These are phyloP conservation scores for Mycena crocata DNA, from an alignment of 768 basidiomycete genomes.

Conservation along the genomic window DNA sequence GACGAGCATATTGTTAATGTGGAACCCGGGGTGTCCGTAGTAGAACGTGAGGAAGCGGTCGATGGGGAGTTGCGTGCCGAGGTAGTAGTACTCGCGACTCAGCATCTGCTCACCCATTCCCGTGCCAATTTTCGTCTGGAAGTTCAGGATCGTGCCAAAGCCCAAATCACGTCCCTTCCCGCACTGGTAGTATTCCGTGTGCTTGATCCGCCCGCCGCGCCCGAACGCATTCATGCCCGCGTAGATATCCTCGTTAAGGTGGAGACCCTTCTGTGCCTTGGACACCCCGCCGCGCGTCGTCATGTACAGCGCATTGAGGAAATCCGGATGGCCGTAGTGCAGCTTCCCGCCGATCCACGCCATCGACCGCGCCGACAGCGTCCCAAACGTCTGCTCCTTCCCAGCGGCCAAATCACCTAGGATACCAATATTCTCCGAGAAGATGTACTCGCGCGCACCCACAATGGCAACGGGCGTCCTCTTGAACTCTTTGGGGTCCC, in stretches of 20 bases:
- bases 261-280: slow-evolving; percentile 99
- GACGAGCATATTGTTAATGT: slow-evolving; percentile 99
- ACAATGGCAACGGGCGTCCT: slow-evolving; percentile 94
- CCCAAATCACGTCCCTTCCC: slow-evolving; percentile 99
- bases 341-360: slow-evolving; percentile 98
- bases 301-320: slow-evolving; percentile 98
- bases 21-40: slow-evolving; percentile 99
- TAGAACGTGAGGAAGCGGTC: slow-evolving; percentile 99
- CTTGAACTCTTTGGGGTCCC: slow-evolving; percentile 90
- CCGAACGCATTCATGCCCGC: slow-evolving; percentile 99
- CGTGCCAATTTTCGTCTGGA: slow-evolving; percentile 99
- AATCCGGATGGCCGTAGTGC: slow-evolving; percentile 99
- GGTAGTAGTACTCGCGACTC: slow-evolving; percentile 98
- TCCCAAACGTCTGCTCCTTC: slow-evolving; percentile 99
- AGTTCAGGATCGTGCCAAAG: slow-evolving; percentile 98
- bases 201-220: slow-evolving; percentile 97
- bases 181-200: slow-evolving; percentile 99
- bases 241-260: slow-evolving; percentile 99
- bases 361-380: slow-evolving; percentile 92
- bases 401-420: slow-evolving; percentile 98
- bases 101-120: slow-evolving; percentile 99
- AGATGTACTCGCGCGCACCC: slow-evolving; percentile 99
- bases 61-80: slow-evolving; percentile 97
- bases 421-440: slow-evolving; percentile 99
- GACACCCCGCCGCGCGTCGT: slow-evolving; percentile 97